A percentile compares a stretch with the other conserved stretches of the same genome.
phyloP scores from a whole-genome alignment of 2,329 filamentous ascomycete genomes.

The Cadophora gregata region DNA sequence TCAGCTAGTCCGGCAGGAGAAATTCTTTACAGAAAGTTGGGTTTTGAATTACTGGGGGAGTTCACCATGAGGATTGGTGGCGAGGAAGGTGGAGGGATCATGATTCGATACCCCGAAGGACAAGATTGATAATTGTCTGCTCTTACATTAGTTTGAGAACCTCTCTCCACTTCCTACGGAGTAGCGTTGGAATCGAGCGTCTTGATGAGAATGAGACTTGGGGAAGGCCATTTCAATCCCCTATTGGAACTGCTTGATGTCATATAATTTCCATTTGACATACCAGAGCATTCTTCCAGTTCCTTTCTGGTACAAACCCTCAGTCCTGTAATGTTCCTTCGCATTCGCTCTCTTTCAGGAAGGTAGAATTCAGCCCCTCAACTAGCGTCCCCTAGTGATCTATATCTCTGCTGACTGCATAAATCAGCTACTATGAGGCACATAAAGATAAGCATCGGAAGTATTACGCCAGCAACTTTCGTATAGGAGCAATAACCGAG shows the following conservation, averaged over 20 bases:
- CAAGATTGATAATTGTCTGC: not conserved
- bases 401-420: not conserved
- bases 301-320: too few relatives aligned
- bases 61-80: slow-evolving; percentile 26
- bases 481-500: too few relatives aligned
- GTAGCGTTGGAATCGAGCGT: not conserved
- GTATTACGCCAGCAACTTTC: not conserved
- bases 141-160: not conserved
- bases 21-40: slow-evolving; percentile 38
- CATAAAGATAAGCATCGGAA: not conserved
- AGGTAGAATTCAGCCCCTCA: not conserved
- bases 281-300: too few relatives aligned
- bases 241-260: not conserved
- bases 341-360: not conserved
- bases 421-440: not conserved
- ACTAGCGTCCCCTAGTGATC: not conserved
- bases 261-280: too few relatives aligned
- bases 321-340: not conserved
- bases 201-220: not conserved
- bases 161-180: too few relatives aligned
- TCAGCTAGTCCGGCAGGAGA: slow-evolving; percentile 34
- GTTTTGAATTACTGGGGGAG: slow-evolving; percentile 35
- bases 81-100: slow-evolving; percentile 34
- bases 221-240: not conserved
- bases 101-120: slow-evolving; percentile 36